Evolutionary conservation across 225 moss, liverwort and hornwort genomes (phyloP).

Genomic region (Ulota crispa): DNA sequence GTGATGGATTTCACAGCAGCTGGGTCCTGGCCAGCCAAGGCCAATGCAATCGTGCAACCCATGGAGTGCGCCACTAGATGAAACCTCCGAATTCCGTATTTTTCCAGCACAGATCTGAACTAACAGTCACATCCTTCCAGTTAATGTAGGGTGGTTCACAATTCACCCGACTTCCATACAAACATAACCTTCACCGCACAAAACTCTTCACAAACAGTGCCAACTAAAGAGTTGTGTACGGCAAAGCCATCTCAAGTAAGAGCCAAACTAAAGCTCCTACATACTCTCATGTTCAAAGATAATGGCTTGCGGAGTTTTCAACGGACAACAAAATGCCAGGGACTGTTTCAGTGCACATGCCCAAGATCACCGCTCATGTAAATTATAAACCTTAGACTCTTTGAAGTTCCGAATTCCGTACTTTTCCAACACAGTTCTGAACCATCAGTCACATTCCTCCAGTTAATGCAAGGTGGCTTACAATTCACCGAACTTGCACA

Average conservation of each 20-base stretch:
- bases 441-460: neutral
- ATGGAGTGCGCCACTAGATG: slow-evolving; percentile 81
- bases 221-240: too few species aligned
- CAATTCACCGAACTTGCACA: neutral
- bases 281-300: too few species aligned
- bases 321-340: neutral
- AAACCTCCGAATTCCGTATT: slow-evolving; percentile 51
- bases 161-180: neutral
- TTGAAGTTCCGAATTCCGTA: slow-evolving; percentile 54
- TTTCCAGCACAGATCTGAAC: slow-evolving; percentile 29
- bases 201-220: too few species aligned
- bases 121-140: neutral
- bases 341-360: too few species aligned
- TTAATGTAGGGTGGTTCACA: too few species aligned
- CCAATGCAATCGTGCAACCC: slow-evolving; percentile 73
- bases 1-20: slow-evolving; percentile 58
- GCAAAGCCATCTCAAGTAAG: too few species aligned
- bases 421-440: slow-evolving; percentile 51
- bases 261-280: too few species aligned
- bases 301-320: neutral
- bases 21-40: slow-evolving; percentile 55
- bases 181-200: too few species aligned
- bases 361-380: too few species aligned
- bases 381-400: too few species aligned
- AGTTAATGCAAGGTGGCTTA: too few species aligned